Evolutionary conservation across 331 rosid genomes (phyloP), one percentile per base, ranked within the genome.

Genomic region (Arachis monticola): DNA sequence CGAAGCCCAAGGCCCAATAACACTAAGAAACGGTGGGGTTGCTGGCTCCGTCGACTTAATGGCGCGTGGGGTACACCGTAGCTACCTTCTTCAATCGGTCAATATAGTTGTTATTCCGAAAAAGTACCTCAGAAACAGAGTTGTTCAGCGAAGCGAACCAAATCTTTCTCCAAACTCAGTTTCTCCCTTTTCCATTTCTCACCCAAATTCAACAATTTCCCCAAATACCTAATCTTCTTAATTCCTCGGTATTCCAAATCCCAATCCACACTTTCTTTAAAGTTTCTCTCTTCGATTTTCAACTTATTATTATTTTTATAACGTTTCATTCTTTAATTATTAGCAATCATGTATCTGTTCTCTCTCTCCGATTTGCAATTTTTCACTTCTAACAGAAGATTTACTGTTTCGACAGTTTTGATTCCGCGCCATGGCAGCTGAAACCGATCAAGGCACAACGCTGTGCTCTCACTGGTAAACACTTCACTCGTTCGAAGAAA

Each of bases 381-480:
- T 52, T 12, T 10, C 50, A 17, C 46, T 50, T 27, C 47, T 71
- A 5, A 38, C 41, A 2, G 73, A 82, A 75, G 80, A 77, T 80
- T 83, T 52, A 56, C 81, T 48, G 64, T 61, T 61, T 74, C 22
- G 60, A 55, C 13, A 42, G 7, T 38, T n/a, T 67, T 52, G 44
- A 27, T 60, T 27, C 31, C 67, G 69, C 81, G 60, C 70, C 79
- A 92, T 92, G 97, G 93, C 83, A 64, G 73, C 77, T 77, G 88
- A 67, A 41, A 81, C 84, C 14, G 93, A 88, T 57, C 89, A 88
- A 51, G 70, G 81, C 77, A 77, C 81, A 7, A 76, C 69, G 67
- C 32, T 78, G n/a, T 92, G 97, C 86, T 70, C 60, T 74, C 96
- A 92, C 96, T 92, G 97, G 97, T 92, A 83, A 53, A 8, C 6